Percentiles rank a stretch among this genome's conserved stretches.
Evolutionary conservation across 352 stramenopile species (phyloP).

Genomic region (Globisporangium heterothallicum): DNA sequence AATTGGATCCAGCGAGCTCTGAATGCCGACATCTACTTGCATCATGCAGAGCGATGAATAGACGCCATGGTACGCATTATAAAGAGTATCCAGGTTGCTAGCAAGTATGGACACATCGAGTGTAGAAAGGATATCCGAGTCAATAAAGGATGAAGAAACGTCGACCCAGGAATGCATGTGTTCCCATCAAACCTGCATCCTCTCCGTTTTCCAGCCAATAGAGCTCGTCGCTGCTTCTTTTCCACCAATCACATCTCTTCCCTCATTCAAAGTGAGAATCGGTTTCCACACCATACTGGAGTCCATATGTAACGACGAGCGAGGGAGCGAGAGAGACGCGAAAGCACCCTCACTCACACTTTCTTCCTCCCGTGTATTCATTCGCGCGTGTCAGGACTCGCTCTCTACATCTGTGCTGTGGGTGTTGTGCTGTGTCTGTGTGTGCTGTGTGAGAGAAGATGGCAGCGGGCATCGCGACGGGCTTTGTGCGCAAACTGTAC

Average conservation of each 20-base stretch:
- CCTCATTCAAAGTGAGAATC: not conserved
- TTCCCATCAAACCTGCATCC: not conserved
- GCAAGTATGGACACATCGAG: too few relatives aligned
- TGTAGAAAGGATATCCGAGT: too few relatives aligned
- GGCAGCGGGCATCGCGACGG: constrained; percentile 55
- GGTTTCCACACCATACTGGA: not conserved
- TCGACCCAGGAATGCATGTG: not conserved
- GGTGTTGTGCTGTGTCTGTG: too few relatives aligned
- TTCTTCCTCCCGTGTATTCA: too few relatives aligned
- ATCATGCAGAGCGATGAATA: too few relatives aligned
- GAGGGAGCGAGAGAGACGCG: not conserved
- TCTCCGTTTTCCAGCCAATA: not conserved
- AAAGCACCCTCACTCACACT: not conserved
- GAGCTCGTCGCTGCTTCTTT: not conserved
- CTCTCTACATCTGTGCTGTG: too few relatives aligned
- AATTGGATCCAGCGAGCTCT: too few relatives aligned
- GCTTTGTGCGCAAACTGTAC: constrained; percentile 82
- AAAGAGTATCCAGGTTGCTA: too few relatives aligned
- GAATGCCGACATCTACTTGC: too few relatives aligned
- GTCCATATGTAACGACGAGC: not conserved
- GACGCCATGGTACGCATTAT: too few relatives aligned
- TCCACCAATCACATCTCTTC: not conserved
- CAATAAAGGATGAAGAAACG: not conserved
- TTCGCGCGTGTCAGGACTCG: too few relatives aligned
- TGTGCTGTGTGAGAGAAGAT: constrained; percentile 6